phyloP scores from a whole-genome alignment of 202 grass and related monocot genomes.

The Setaria italica region DNA sequence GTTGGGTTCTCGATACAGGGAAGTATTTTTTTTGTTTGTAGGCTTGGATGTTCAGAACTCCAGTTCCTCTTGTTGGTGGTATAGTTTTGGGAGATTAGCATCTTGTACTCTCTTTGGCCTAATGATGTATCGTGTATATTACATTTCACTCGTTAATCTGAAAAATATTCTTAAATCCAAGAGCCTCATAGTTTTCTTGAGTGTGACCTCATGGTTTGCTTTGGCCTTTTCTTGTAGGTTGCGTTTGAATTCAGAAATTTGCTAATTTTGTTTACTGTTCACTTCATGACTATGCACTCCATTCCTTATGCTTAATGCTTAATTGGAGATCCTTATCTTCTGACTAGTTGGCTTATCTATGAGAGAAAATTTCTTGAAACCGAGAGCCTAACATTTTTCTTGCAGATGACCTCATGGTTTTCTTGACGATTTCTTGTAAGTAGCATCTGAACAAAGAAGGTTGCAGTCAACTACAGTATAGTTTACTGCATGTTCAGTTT shows the following conservation, averaged over 20 bases:
- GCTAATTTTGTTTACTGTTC: constrained; percentile 4
- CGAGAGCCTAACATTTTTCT: constrained; percentile 9
- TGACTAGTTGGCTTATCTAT: constrained; percentile 35
- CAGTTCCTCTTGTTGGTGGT: constrained; percentile 56
- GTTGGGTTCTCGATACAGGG: constrained; percentile 49
- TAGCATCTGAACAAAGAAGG: constrained; percentile 8
- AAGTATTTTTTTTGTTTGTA: constrained; percentile 58
- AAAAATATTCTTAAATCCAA: constrained; percentile 35
- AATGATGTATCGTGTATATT: constrained; percentile 61
- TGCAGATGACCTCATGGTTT: constrained; percentile 29
- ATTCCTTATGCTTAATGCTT: neutral
- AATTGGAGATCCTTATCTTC: constrained; percentile 9
- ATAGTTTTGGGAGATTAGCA: constrained; percentile 61
- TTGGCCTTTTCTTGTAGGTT: constrained; percentile 21
- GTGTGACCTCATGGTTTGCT: constrained; percentile 32
- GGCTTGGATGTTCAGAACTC: constrained; percentile 53
- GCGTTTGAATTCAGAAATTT: neutral
- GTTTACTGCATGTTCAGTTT: constrained; percentile 11
- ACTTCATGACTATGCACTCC: neutral
- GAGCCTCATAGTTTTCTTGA: constrained; percentile 18
- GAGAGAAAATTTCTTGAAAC: constrained; percentile 27
- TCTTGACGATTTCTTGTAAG: constrained; percentile 4
- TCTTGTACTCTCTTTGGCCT: constrained; percentile 50
- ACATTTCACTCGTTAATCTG: constrained; percentile 53
- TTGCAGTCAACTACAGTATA: constrained; percentile 18